A percentile compares a stretch with the other conserved stretches of the same genome.
phyloP scores from a whole-genome alignment of 225 moss, liverwort and hornwort genomes.

The Marchantia paleacea region DNA sequence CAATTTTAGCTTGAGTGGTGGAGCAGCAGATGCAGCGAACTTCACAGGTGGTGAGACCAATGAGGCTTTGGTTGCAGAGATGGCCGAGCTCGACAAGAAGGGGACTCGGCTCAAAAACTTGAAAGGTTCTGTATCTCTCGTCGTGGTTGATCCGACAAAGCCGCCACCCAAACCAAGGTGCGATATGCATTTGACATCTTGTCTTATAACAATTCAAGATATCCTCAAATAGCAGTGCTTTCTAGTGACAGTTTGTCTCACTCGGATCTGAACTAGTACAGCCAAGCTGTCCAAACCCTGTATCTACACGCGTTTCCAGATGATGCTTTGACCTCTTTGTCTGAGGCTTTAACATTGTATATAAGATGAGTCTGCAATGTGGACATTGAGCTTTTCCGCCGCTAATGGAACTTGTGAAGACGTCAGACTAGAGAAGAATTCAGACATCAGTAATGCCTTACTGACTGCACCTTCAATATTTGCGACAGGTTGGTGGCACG shows the following conservation, averaged over 20 bases:
- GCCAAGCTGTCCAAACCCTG: no score
- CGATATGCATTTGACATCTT: background rate
- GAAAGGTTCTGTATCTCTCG: slow-evolving; percentile 71
- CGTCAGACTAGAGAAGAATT: no score
- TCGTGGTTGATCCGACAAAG: slow-evolving; percentile 69
- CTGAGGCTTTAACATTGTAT: no score
- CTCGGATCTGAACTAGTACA: no score
- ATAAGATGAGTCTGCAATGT: no score
- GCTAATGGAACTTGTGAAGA: no score
- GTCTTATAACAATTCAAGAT: no score
- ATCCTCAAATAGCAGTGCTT: no score
- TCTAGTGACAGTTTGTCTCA: no score
- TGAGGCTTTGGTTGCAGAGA: slow-evolving; percentile 60
- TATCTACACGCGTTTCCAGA: no score
- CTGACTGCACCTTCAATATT: background rate
- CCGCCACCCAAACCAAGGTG: slow-evolving; percentile 77
- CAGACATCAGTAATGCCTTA: background rate
- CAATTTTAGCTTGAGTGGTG: slow-evolving; percentile 72
- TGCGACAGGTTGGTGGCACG: slow-evolving; percentile 57
- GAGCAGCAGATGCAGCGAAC: slow-evolving; percentile 55
- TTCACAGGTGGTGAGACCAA: slow-evolving; percentile 78
- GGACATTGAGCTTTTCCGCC: no score
- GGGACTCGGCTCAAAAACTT: slow-evolving; percentile 53
- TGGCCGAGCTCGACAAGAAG: slow-evolving; percentile 64
- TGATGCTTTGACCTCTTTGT: no score